These are phyloP conservation scores for Bipolaris victoriae DNA, from an alignment of 2,329 filamentous ascomycete species.

Conservation along the genomic window DNA sequence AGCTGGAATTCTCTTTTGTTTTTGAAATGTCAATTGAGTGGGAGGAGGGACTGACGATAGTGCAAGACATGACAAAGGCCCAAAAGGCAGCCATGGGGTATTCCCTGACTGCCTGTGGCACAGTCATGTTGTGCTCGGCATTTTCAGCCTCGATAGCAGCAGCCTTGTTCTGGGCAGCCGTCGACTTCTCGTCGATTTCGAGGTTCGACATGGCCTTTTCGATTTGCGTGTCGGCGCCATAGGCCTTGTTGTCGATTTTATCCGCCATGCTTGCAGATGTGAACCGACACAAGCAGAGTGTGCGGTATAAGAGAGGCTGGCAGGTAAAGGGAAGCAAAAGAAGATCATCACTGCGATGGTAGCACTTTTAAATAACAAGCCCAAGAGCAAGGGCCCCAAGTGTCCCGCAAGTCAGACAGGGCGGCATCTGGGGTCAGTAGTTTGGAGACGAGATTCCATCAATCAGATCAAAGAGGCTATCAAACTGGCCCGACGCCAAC, in stretches of 20 bases:
- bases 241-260: slow-evolving; percentile 24
- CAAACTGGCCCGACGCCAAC: slow-evolving; percentile 23
- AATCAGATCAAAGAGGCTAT: slow-evolving; percentile 25
- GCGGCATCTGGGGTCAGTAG: slow-evolving; percentile 18
- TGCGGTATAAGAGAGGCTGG: slow-evolving; percentile 20
- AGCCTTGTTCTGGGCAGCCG: slow-evolving; percentile 54
- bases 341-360: slow-evolving; percentile 6
- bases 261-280: slow-evolving; percentile 34
- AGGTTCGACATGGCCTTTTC: slow-evolving; percentile 34
- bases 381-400: slow-evolving; percentile 16
- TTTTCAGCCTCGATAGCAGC: slow-evolving; percentile 65
- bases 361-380: slow-evolving; percentile 25
- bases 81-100: slow-evolving; percentile 62
- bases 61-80: slow-evolving; percentile 63
- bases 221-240: slow-evolving; percentile 18
- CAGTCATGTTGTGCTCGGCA: slow-evolving; percentile 58
- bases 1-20: slow-evolving; percentile 11
- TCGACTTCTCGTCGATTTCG: slow-evolving; percentile 49
- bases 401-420: not conserved
- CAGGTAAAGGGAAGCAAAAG: slow-evolving; percentile 27
- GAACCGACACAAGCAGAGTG: slow-evolving; percentile 20
- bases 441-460: slow-evolving; percentile 26
- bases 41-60: slow-evolving; percentile 54
- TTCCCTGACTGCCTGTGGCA: slow-evolving; percentile 57
- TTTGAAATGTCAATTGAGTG: slow-evolving; percentile 15